A percentile compares a stretch with the other conserved stretches of the same genome.
Evolutionary conservation across 2,329 filamentous ascomycete species (phyloP).

Genomic region (Talaromyces sp.): DNA sequence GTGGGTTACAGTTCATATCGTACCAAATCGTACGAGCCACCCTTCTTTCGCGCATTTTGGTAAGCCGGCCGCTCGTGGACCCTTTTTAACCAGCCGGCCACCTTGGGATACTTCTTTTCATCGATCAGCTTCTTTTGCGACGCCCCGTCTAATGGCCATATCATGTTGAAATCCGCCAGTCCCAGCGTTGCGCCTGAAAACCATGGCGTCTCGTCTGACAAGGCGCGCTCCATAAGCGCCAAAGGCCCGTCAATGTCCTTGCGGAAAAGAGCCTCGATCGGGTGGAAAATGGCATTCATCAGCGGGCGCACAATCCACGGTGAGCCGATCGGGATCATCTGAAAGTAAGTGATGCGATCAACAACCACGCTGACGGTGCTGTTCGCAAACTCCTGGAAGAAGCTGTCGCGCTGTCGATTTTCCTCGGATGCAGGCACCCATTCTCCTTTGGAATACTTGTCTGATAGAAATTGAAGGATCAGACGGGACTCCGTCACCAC

Average conservation of each 20-base stretch:
- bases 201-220: constrained; percentile 21
- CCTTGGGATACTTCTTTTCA: constrained; percentile 25
- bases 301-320: constrained; percentile 19
- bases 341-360: constrained; percentile 16
- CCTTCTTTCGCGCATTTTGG: constrained; percentile 26
- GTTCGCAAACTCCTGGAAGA: constrained; percentile 21
- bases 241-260: constrained; percentile 15
- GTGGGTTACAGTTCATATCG: not conserved
- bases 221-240: constrained; percentile 18
- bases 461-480: constrained; percentile 22
- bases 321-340: constrained; percentile 15
- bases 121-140: constrained; percentile 24
- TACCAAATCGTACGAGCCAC: constrained; percentile 25
- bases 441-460: constrained; percentile 16
- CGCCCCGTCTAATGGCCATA: constrained; percentile 28
- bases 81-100: constrained; percentile 26
- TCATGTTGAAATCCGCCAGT: constrained; percentile 29
- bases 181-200: constrained; percentile 27
- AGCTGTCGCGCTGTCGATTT: constrained; percentile 16
- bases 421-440: constrained; percentile 15
- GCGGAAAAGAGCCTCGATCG: constrained; percentile 16
- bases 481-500: constrained; percentile 20
- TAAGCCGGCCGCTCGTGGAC: constrained; percentile 23
- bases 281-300: constrained; percentile 14
- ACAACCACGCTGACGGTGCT: constrained; percentile 13